Evolutionary conservation across 2,329 filamentous ascomycete species (phyloP), one percentile per base, ranked within the genome.

Genomic region (Cercospora nicotianae): DNA sequence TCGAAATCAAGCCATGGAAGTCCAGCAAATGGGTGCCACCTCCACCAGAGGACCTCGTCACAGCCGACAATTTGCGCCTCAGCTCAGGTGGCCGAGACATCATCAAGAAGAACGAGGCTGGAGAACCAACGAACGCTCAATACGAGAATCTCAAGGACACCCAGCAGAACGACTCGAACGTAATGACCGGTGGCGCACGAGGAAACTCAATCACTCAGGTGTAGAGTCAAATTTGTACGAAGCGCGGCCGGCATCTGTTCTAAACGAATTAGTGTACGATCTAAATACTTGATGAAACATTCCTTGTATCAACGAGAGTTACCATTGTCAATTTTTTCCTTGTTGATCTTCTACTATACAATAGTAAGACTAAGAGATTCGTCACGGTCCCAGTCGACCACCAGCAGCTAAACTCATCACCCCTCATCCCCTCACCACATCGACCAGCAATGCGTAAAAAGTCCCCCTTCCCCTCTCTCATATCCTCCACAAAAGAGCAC

Each of bases 21-120:
- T 76, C 74, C 51, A 72, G 66, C 33, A 71, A 73, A 36, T 77
- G 75, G 75, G 63, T 67, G 8, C 71, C 76, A 0, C 74, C 74
- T 3, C 70, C 67, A 45, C 68, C 69, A 31, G 74, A 77, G 53
- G 67, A 72, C 5, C 62, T 73, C 9, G 67, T 72, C 12, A 75
- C 72, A 3, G 71, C 74, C 1, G 75, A 77, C 51, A 66, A 68
- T 1, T 39, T 75, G 61, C 68, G 74, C 20, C 55, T 76, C 1
- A 69, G 66, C 1, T 51, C 67, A 18, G 74, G 74, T 31, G 74
- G 72, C 1, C 67, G 75, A 9, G 69, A 69, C n/a, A 76, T 75
- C 28, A 67, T 70, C n/a, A 77, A 76, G 66, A 70, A 70, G 20
- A 69, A 75, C 33, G 68, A 69, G 55, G 65, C 68, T 26, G 61